phyloP scores from a whole-genome alignment of 306 rosid species.

The Glycine tomentella region DNA sequence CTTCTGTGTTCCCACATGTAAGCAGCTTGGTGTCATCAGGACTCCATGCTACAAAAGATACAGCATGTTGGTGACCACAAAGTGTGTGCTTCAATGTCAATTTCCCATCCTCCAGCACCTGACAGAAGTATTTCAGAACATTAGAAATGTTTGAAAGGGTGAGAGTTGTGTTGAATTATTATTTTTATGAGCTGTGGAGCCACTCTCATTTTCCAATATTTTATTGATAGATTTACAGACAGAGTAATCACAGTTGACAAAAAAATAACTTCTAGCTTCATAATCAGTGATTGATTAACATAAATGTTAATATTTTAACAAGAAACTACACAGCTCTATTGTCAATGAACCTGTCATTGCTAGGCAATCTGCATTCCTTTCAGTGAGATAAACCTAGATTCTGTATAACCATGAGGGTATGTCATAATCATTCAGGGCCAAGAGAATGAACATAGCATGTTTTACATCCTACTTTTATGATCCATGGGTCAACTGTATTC shows the following conservation, averaged over 20 bases:
- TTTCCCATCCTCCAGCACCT: conserved; percentile 82
- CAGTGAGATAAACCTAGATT: too few species aligned
- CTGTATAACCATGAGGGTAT: background rate
- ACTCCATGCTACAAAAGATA: conserved; percentile 96
- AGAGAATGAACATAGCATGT: background rate
- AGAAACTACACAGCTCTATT: background rate
- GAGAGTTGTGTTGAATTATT: background rate
- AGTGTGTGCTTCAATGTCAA: conserved; percentile 69
- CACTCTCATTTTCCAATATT: background rate
- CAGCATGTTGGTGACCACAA: conserved; percentile 71
- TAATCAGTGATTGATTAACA: background rate
- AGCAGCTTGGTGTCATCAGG: conserved; percentile 90
- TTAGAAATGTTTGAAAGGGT: background rate
- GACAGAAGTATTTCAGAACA: conserved; percentile 34
- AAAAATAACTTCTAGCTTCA: background rate
- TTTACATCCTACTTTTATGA: background rate
- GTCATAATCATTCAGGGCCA: background rate
- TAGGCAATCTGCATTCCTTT: background rate
- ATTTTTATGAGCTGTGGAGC: background rate
- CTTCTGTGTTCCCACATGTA: conserved; percentile 91
- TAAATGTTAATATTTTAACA: background rate
- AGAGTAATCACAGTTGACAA: background rate
- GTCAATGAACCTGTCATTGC: background rate
- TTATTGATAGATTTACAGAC: background rate
- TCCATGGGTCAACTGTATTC: background rate